phyloP scores from a whole-genome alignment of 2,329 filamentous ascomycete genomes.

The Aspergillus ruber region DNA sequence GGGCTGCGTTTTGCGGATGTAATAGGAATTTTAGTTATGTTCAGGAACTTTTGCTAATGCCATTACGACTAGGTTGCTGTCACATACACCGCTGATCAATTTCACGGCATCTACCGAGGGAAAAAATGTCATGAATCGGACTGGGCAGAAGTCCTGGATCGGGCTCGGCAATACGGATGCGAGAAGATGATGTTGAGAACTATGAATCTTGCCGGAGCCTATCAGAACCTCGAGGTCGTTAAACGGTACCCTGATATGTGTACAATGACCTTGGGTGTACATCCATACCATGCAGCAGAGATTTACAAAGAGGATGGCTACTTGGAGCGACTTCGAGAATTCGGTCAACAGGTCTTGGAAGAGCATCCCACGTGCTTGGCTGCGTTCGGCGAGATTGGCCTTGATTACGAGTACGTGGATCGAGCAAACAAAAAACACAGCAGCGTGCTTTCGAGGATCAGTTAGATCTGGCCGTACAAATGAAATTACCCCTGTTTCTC shows the following conservation, averaged over 20 bases:
- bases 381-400: conserved; percentile 46
- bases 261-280: conserved; percentile 44
- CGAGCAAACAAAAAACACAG: conserved; percentile 39
- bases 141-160: conserved; percentile 26
- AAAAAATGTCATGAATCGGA: conserved; percentile 46
- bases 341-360: conserved; percentile 16
- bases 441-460: conserved; percentile 37
- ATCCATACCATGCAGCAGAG: conserved; percentile 46
- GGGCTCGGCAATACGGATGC: conserved; percentile 14
- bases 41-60: not conserved
- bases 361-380: conserved; percentile 27
- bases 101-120: conserved; percentile 46
- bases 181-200: conserved; percentile 23
- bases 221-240: conserved; percentile 37
- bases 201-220: conserved; percentile 37
- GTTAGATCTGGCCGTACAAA: conserved; percentile 32
- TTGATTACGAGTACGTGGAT: conserved; percentile 46
- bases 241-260: conserved; percentile 27
- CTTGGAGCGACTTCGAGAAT: conserved; percentile 8
- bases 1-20: conserved; percentile 9
- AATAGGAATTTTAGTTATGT: not conserved
- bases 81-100: conserved; percentile 31
- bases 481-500: conserved; percentile 27
- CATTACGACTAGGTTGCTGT: conserved; percentile 18
- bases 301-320: conserved; percentile 24